Conservation (phyloP, 371 early-diverging fungal species). For the Mucor sp. region DNA sequence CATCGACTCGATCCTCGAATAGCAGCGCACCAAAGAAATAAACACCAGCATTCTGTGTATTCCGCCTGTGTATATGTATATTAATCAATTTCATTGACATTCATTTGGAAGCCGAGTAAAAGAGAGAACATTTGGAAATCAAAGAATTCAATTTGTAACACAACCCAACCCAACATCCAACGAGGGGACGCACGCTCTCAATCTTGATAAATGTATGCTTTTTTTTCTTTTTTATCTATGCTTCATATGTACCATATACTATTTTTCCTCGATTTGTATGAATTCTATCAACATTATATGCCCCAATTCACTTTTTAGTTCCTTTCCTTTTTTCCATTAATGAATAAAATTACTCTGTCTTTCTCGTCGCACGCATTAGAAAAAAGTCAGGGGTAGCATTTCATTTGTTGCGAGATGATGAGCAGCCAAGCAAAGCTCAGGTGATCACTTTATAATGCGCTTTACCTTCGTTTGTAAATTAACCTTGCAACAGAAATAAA, state of each 20-base stretch:
- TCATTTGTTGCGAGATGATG: too few species aligned
- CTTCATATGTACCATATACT: not conserved
- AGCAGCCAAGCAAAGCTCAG: not conserved
- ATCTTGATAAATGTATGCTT: not conserved
- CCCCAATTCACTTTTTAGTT: not conserved
- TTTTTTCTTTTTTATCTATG: not conserved
- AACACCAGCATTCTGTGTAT: not conserved
- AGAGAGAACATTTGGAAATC: constrained; percentile 2
- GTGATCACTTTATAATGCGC: not conserved
- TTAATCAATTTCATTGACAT: not conserved
- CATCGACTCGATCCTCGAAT: constrained; percentile 2
- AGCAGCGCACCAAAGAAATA: not conserved
- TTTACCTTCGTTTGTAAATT: not conserved
- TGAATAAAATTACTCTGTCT: not conserved
- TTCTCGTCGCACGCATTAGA: not conserved
- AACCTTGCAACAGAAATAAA: not conserved
- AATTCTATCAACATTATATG: not conserved
- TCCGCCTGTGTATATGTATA: not conserved
- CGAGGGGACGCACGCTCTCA: not conserved
- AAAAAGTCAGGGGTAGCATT: not conserved
- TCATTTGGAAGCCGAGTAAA: not conserved
- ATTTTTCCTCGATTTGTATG: not conserved
- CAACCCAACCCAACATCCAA: not conserved
- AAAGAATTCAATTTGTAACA: constrained; percentile 4
- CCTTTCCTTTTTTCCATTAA: not conserved